Percentiles rank a stretch among this genome's conserved stretches.
phyloP scores from a whole-genome alignment of 306 rosid species.

The Albizia julibrissin region DNA sequence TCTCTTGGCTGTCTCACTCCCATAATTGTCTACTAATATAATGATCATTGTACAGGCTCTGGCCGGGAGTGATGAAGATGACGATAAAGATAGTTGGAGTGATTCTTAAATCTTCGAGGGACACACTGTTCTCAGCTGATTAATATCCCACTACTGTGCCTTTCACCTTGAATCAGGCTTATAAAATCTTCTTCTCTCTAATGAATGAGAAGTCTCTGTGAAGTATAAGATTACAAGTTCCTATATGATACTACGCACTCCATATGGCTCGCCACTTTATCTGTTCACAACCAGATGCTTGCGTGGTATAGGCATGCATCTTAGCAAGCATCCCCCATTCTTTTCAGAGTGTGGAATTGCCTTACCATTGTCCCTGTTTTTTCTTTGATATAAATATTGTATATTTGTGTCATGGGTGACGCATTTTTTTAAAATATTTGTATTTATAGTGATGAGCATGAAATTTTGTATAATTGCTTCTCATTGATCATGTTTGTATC shows the following conservation, averaged over 20 bases:
- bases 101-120: conserved; percentile 52
- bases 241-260: conserved; percentile 36
- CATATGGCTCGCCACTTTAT: conserved; percentile 1
- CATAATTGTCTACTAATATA: conserved; percentile 14
- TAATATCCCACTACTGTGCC: conserved; percentile 10
- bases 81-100: conserved; percentile 80
- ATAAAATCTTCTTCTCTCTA: conserved; percentile 28
- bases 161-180: conserved; percentile 27
- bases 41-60: conserved; percentile 57
- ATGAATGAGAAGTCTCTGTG: conserved; percentile 25
- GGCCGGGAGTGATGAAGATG: conserved; percentile 92
- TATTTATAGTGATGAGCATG: conserved; percentile 37
- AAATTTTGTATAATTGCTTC: conserved; percentile 45
- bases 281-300: conserved; percentile 29
- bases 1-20: background rate
- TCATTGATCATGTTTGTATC: conserved; percentile 32
- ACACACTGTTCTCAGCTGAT: conserved; percentile 4
- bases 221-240: conserved; percentile 39
- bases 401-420: conserved; percentile 56
- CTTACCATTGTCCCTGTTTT: conserved; percentile 11
- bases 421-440: conserved; percentile 38
- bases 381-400: conserved; percentile 33
- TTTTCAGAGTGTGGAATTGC: conserved; percentile 38
- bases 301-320: conserved; percentile 21
- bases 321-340: background rate